Percentiles rank a stretch among this genome's conserved stretches.
phyloP scores from a whole-genome alignment of 176 grass and related monocot species.

The Oryza meyeriana region DNA sequence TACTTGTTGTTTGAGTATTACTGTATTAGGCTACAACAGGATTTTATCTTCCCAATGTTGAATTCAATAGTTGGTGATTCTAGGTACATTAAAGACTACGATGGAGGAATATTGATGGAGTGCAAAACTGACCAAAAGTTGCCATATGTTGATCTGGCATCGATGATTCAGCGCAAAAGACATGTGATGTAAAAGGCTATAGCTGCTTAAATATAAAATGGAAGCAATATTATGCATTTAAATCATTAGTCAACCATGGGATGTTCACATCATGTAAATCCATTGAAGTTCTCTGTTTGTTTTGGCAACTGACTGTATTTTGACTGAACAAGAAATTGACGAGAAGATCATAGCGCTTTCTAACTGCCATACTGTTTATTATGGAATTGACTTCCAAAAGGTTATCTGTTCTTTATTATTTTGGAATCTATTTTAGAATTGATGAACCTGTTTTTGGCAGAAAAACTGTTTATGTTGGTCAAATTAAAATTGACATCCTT shows the following conservation, averaged over 20 bases:
- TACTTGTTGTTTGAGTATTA: not conserved
- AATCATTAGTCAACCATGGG: not conserved
- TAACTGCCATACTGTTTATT: conserved; percentile 96
- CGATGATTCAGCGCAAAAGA: conserved; percentile 91
- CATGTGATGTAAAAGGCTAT: too few species aligned
- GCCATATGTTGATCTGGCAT: conserved; percentile 94
- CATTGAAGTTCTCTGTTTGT: not conserved
- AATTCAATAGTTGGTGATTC: conserved; percentile 29
- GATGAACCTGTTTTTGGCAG: too few species aligned
- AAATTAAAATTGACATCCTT: too few species aligned
- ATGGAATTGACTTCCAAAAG: conserved; percentile 98
- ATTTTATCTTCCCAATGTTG: not conserved
- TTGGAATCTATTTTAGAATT: too few species aligned
- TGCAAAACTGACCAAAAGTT: conserved; percentile 92
- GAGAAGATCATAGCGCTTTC: conserved; percentile 99
- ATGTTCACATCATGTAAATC: too few species aligned
- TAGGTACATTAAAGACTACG: conserved; percentile 99
- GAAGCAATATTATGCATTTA: not conserved
- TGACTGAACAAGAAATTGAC: conserved; percentile 76
- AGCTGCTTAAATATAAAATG: conserved; percentile 33
- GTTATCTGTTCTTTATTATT: conserved; percentile 38
- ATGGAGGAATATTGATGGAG: conserved; percentile 99
- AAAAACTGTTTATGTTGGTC: too few species aligned
- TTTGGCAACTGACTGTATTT: conserved; percentile 9
- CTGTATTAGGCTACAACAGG: too few species aligned